A percentile compares a stretch with the other conserved stretches of the same genome.
Evolutionary conservation across 2,329 filamentous ascomycete genomes (phyloP).

Genomic region (Venturia oleaginea): DNA sequence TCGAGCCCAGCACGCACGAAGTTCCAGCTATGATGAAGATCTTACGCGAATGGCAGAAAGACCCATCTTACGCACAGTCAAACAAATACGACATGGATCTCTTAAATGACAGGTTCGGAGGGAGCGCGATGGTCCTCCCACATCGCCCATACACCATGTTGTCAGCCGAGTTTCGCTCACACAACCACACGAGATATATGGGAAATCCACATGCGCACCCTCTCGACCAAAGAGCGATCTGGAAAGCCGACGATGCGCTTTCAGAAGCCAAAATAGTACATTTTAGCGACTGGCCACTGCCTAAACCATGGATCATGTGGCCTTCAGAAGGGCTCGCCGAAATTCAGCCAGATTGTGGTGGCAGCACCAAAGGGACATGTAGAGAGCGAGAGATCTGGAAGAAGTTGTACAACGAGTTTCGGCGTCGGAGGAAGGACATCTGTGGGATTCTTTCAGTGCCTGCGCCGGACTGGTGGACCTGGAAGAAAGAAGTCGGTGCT

Average conservation of each 20-base stretch:
- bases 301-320: constrained; percentile 53
- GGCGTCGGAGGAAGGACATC: constrained; percentile 31
- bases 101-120: constrained; percentile 52
- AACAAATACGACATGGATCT: constrained; percentile 58
- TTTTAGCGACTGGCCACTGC: constrained; percentile 63
- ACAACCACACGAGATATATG: constrained; percentile 44
- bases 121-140: constrained; percentile 52
- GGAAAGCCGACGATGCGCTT: constrained; percentile 49
- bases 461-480: constrained; percentile 27
- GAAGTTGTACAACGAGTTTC: constrained; percentile 36
- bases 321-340: constrained; percentile 31
- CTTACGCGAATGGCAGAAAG: constrained; percentile 16
- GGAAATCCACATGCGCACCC: constrained; percentile 22
- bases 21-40: constrained; percentile 18
- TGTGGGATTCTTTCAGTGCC: constrained; percentile 32
- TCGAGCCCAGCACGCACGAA: constrained; percentile 40
- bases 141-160: constrained; percentile 55
- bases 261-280: constrained; percentile 58
- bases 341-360: constrained; percentile 37
- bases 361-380: constrained; percentile 23
- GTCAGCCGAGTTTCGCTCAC: constrained; percentile 51
- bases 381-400: constrained; percentile 36
- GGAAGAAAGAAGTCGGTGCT: constrained; percentile 12
- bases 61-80: constrained; percentile 18
- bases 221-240: constrained; percentile 39